A percentile compares a stretch with the other conserved stretches of the same genome.
Evolutionary conservation across 148 eudicot genomes (phyloP).

Genomic region (Rhododendron simsii): DNA sequence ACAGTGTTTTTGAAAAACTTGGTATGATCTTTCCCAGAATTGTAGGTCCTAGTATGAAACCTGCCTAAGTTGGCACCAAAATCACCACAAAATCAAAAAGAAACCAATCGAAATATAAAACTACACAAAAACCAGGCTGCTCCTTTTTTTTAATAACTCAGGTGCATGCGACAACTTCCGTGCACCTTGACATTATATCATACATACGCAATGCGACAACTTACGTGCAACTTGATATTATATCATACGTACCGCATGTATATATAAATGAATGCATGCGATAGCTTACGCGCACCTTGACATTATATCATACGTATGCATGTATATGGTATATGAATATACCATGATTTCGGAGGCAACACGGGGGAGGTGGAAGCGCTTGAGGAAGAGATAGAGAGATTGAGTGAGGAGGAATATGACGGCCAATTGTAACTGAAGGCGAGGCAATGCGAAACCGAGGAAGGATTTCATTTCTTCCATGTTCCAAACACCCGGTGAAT

Average conservation of each 20-base stretch:
- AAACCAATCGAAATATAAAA: neutral
- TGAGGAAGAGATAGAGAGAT: slow-evolving; percentile 23
- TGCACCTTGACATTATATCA: too few species aligned
- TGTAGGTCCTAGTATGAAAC: slow-evolving; percentile 31
- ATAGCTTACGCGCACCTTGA: too few species aligned
- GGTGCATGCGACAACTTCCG: too few species aligned
- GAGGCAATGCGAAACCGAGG: slow-evolving; percentile 15
- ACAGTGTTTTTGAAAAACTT: neutral
- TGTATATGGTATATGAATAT: neutral
- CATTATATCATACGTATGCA: too few species aligned
- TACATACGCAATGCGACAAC: too few species aligned
- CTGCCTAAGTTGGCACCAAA: slow-evolving; percentile 24
- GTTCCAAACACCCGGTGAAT: slow-evolving; percentile 23
- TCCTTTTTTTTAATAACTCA: too few species aligned
- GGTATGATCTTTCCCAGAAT: slow-evolving; percentile 16
- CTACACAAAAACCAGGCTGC: neutral
- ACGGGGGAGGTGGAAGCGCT: slow-evolving; percentile 26
- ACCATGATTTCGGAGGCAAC: slow-evolving; percentile 30
- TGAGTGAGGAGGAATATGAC: slow-evolving; percentile 20
- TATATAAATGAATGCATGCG: too few species aligned
- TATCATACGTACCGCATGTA: too few species aligned
- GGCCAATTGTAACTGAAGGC: slow-evolving; percentile 25
- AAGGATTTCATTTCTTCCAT: neutral
- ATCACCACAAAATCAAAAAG: neutral
- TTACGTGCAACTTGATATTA: too few species aligned